Evolutionary conservation across 1,139 yeast species (phyloP), one percentile per base, ranked within the genome.

Genomic region (Kodamaea anthophila): DNA sequence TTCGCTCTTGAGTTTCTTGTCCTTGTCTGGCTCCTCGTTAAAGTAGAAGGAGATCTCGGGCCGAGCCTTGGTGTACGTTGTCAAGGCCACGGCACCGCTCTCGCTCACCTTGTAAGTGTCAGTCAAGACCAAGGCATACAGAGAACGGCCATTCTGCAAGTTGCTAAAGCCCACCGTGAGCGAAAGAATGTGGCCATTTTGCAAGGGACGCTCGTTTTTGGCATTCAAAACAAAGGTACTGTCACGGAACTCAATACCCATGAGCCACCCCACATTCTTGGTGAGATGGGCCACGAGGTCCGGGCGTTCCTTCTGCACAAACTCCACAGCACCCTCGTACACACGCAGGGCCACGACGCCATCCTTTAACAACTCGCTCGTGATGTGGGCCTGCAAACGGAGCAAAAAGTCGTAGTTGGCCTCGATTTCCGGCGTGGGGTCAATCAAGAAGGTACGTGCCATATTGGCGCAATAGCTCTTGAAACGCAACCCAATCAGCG

Each of bases 221-320:
- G 71, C 65, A 47, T 83, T 85, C 36, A 91, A 62, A 18, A 87
- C 67, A 41, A 84, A 74, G 2, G 80, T 62, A 0, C 91, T 72
- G 52, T 88, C 96, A 54, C 95, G 74, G 50, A 85, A 86, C 50
- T 87, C 96, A 42, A 91, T 73, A 35, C 98, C 98, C 40, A 84
- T 79, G 35, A 86, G 67, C 74, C 94, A 85, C 33, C 98, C 98
- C 41, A 83, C 74, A 47, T 84, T 87, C 48, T 84, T 85, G 33
- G 87, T 70, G 46, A 87, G 82, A 46, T 75, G 63, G 21, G 62
- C 49, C 18, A 67, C 78, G 44, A 88, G 64, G 8, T 77, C 84
- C 1, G 94, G 84, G 34, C 65, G 70, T 22, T 67, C 59, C 32
- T 69, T 64, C 40, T 69, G 64, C 40, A 88, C 70, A 42, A 58